Evolutionary conservation across 352 stramenopile species (phyloP).

Genomic region (Phytophthora citrophthora): DNA sequence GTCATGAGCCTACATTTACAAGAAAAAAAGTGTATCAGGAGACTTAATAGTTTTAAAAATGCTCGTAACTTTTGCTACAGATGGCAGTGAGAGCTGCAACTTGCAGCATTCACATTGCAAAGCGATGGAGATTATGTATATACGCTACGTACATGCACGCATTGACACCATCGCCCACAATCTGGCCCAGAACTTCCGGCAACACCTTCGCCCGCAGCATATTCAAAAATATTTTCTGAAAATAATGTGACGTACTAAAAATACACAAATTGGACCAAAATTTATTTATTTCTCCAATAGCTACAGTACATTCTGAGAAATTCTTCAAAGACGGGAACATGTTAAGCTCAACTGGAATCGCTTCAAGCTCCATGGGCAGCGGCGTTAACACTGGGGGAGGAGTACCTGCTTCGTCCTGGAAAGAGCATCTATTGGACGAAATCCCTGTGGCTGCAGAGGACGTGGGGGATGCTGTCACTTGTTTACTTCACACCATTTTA

Average conservation of each 20-base stretch:
- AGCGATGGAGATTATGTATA: background rate
- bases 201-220: constrained; percentile 86
- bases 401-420: constrained; percentile 35
- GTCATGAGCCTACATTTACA: constrained; percentile 70
- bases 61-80: constrained; percentile 8
- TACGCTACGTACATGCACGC: constrained; percentile 72
- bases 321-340: constrained; percentile 10
- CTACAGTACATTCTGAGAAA: constrained; percentile 19
- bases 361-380: constrained; percentile 11
- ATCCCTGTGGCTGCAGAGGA: constrained; percentile 61
- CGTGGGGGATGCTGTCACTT: constrained; percentile 68
- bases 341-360: constrained; percentile 9
- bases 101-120: constrained; percentile 1
- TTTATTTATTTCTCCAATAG: background rate
- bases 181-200: constrained; percentile 79
- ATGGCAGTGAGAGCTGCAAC: background rate
- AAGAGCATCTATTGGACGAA: constrained; percentile 73
- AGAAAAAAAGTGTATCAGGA: background rate
- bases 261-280: too few species aligned
- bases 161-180: constrained; percentile 75
- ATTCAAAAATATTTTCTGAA: constrained; percentile 2
- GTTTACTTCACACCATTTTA: constrained; percentile 81
- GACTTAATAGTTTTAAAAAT: background rate
- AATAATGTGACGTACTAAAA: background rate
- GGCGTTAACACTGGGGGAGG: background rate